Evolutionary conservation across 768 basidiomycete species (phyloP).

Genomic region (Boletus tomentosulus): DNA sequence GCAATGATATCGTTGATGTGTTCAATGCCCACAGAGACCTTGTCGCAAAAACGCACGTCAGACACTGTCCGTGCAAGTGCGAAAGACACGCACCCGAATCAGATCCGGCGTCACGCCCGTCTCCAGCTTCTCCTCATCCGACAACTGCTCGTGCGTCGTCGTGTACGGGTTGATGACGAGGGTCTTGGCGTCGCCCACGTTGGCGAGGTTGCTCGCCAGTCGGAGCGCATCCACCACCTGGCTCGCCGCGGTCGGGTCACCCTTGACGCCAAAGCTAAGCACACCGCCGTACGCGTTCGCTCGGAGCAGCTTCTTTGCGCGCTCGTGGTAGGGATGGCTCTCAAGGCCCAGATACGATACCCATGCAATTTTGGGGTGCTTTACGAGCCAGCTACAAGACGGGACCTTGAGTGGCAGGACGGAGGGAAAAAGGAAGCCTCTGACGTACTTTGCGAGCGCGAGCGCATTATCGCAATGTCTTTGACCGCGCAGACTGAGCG

Average conservation of each 20-base stretch:
- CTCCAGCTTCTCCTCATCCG: conserved; percentile 41
- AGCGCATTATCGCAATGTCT: conserved; percentile 57
- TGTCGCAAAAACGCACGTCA: background rate
- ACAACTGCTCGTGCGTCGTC: conserved; percentile 59
- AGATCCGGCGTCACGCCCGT: conserved; percentile 54
- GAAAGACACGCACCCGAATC: conserved; percentile 42
- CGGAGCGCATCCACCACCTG: conserved; percentile 65
- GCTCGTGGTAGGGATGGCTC: conserved; percentile 54
- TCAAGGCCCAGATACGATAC: conserved; percentile 73
- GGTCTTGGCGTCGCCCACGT: conserved; percentile 65
- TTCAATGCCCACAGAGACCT: conserved; percentile 45
- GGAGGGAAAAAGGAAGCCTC: background rate
- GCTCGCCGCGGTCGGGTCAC: conserved; percentile 47
- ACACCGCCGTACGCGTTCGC: conserved; percentile 61
- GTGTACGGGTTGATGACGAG: conserved; percentile 56
- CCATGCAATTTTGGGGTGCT: conserved; percentile 67
- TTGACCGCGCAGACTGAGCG: conserved; percentile 54
- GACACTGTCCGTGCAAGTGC: background rate
- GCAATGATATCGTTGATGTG: conserved; percentile 44
- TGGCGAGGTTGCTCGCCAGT: conserved; percentile 69
- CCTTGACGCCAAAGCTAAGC: conserved; percentile 73
- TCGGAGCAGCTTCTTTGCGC: conserved; percentile 55
- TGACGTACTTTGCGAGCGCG: conserved; percentile 40
- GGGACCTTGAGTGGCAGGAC: background rate
- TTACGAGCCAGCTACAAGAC: conserved; percentile 45